These are phyloP conservation scores for Phylloporus arenicola DNA, from an alignment of 768 basidiomycete species.

Conservation along the genomic window DNA sequence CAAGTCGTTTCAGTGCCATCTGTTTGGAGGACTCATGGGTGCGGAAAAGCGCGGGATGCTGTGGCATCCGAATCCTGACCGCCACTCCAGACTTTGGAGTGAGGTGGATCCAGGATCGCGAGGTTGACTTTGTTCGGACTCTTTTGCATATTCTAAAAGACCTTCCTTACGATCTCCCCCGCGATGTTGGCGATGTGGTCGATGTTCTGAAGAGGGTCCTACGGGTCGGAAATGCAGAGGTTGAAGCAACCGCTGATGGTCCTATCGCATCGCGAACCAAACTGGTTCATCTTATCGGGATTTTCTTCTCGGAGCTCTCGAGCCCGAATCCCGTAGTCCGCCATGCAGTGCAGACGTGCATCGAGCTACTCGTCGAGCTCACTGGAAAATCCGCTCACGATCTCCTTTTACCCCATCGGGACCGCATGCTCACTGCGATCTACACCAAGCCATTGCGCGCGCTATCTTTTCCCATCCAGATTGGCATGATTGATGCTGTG, in stretches of 20 bases:
- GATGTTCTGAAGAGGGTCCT: slow-evolving; percentile 70
- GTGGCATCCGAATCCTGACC: slow-evolving; percentile 78
- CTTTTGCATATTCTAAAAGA: slow-evolving; percentile 91
- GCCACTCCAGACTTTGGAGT: slow-evolving; percentile 63
- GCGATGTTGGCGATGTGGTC: slow-evolving; percentile 71
- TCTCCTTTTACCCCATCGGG: slow-evolving; percentile 78
- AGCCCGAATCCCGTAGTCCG: slow-evolving; percentile 84
- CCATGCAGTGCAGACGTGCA: slow-evolving; percentile 74
- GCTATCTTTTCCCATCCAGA: slow-evolving; percentile 90
- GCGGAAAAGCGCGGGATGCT: slow-evolving; percentile 84
- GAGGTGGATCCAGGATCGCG: slow-evolving; percentile 79
- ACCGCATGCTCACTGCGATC: slow-evolving; percentile 82
- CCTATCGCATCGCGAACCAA: slow-evolving; percentile 44
- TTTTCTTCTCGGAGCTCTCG: slow-evolving; percentile 84
- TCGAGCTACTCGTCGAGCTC: slow-evolving; percentile 70
- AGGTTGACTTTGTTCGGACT: slow-evolving; percentile 85
- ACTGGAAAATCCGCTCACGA: slow-evolving; percentile 69
- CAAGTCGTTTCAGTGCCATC: slow-evolving; percentile 74
- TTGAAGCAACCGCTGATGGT: slow-evolving; percentile 43
- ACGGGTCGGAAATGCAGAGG: slow-evolving; percentile 50
- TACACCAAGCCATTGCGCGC: slow-evolving; percentile 97
- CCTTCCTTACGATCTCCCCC: slow-evolving; percentile 83
- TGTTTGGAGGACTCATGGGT: slow-evolving; percentile 92
- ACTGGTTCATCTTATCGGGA: slow-evolving; percentile 65
- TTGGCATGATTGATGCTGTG: slow-evolving; percentile 96